phyloP scores from a whole-genome alignment of 1,139 yeast species.

The Debaryomyces sp. region DNA sequence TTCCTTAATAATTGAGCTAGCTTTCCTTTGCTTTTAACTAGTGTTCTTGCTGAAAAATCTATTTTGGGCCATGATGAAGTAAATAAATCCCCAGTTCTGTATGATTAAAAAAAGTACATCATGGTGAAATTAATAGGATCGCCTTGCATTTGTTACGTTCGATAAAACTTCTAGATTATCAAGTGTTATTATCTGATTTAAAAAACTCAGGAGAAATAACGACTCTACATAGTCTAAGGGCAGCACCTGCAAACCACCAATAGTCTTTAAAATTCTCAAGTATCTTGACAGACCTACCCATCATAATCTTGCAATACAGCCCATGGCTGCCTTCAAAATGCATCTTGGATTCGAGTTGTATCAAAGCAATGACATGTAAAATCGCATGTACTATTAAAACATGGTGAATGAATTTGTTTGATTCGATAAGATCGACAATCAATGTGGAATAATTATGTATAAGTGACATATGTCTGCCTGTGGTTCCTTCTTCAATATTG shows the following conservation, averaged over 20 bases:
- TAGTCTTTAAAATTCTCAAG: constrained; percentile 16
- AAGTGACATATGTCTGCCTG: constrained; percentile 13
- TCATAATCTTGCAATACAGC: neutral
- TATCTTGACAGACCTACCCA: neutral
- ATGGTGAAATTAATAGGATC: too few species aligned
- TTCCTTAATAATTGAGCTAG: too few species aligned
- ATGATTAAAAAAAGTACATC: too few species aligned
- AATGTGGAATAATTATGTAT: constrained; percentile 10
- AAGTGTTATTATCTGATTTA: neutral
- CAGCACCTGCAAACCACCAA: constrained; percentile 21
- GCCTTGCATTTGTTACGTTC: too few species aligned
- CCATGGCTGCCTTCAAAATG: neutral
- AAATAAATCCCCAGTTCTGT: too few species aligned
- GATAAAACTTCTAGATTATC: neutral
- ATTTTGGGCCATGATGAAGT: too few species aligned
- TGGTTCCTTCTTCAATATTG: neutral
- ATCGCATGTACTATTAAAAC: constrained; percentile 25
- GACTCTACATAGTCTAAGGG: constrained; percentile 7
- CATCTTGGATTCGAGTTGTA: constrained; percentile 22
- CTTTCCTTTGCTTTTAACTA: too few species aligned
- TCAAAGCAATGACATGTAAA: constrained; percentile 26
- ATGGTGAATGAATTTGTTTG: constrained; percentile 18
- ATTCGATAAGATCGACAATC: constrained; percentile 10
- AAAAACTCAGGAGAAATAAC: constrained; percentile 1
- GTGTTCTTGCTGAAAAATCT: too few species aligned